Percentiles rank a stretch among this genome's conserved stretches.
Conservation (phyloP, 768 basidiomycete species). For the Auricularia sp. region DNA sequence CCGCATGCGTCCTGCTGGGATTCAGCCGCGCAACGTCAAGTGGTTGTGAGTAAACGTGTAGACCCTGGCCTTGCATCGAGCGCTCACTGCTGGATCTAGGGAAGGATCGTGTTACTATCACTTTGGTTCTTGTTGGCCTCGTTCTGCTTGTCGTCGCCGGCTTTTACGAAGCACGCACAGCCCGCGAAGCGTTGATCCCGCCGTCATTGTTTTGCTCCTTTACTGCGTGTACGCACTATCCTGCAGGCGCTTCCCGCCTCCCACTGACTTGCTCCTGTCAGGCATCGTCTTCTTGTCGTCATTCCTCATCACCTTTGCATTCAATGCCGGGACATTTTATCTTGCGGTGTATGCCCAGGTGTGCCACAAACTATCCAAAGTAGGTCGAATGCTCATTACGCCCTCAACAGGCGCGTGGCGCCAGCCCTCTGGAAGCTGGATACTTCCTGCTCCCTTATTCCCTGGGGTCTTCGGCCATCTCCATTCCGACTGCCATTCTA, state of each 20-base stretch:
- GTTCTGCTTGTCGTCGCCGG: slow-evolving; percentile 47
- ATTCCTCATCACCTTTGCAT: slow-evolving; percentile 75
- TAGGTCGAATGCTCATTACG: slow-evolving; percentile 33
- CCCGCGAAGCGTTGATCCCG: slow-evolving; percentile 64
- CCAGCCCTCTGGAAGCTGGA: slow-evolving; percentile 63
- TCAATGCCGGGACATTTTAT: slow-evolving; percentile 80
- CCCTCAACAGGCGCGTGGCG: slow-evolving; percentile 39
- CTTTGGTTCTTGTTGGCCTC: slow-evolving; percentile 47
- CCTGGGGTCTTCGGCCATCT: slow-evolving; percentile 73
- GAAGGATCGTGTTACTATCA: slow-evolving; percentile 49
- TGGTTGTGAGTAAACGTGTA: slow-evolving; percentile 46
- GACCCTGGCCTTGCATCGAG: not conserved
- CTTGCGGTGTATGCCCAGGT: slow-evolving; percentile 79
- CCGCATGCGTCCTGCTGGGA: slow-evolving; percentile 63
- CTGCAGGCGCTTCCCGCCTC: not conserved
- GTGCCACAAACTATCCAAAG: not conserved
- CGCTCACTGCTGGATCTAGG: slow-evolving; percentile 30
- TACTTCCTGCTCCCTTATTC: slow-evolving; percentile 73
- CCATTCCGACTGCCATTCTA: slow-evolving; percentile 79
- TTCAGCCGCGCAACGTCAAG: slow-evolving; percentile 62
- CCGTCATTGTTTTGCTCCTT: slow-evolving; percentile 46
- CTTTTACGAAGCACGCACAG: slow-evolving; percentile 57
- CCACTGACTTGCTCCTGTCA: slow-evolving; percentile 16
- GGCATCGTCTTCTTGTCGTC: slow-evolving; percentile 57
- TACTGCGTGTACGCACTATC: slow-evolving; percentile 41